Percentiles rank a stretch among this genome's conserved stretches.
These are phyloP conservation scores for Phytophthora agathidicida DNA, from an alignment of 352 stramenopile species.

Conservation along the genomic window DNA sequence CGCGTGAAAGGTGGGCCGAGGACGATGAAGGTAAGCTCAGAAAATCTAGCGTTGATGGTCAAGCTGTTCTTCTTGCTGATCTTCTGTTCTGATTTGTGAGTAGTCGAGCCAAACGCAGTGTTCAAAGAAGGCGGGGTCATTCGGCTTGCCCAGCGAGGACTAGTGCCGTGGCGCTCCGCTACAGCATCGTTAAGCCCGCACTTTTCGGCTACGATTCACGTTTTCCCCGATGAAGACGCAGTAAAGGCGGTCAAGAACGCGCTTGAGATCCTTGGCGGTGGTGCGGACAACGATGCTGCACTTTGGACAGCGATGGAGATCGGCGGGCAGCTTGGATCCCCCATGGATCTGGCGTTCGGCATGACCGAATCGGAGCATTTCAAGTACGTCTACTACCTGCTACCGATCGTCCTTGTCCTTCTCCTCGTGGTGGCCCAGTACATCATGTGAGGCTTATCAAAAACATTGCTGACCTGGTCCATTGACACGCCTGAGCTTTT, in stretches of 20 bases:
- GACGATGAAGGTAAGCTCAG: constrained; percentile 39
- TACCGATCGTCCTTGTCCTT: constrained; percentile 44
- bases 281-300: constrained; percentile 9
- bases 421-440: constrained; percentile 47
- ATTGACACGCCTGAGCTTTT: background rate
- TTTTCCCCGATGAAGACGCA: constrained; percentile 57
- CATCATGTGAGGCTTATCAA: constrained; percentile 14
- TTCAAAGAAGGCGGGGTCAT: constrained; percentile 48
- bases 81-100: constrained; percentile 23
- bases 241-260: constrained; percentile 51
- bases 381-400: constrained; percentile 25
- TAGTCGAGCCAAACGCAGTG: constrained; percentile 27
- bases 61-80: constrained; percentile 20
- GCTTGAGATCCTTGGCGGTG: constrained; percentile 59
- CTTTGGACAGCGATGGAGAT: constrained; percentile 36
- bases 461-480: no score
- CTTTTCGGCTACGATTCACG: constrained; percentile 44
- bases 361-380: constrained; percentile 21
- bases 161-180: constrained; percentile 45
- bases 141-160: constrained; percentile 48
- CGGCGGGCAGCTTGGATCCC: constrained; percentile 11
- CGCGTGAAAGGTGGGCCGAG: constrained; percentile 52
- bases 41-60: constrained; percentile 12
- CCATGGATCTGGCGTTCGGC: constrained; percentile 18
- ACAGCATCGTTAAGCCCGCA: constrained; percentile 29